Conservation (phyloP, 306 rosid species). For the Ormosia semicastrata region DNA sequence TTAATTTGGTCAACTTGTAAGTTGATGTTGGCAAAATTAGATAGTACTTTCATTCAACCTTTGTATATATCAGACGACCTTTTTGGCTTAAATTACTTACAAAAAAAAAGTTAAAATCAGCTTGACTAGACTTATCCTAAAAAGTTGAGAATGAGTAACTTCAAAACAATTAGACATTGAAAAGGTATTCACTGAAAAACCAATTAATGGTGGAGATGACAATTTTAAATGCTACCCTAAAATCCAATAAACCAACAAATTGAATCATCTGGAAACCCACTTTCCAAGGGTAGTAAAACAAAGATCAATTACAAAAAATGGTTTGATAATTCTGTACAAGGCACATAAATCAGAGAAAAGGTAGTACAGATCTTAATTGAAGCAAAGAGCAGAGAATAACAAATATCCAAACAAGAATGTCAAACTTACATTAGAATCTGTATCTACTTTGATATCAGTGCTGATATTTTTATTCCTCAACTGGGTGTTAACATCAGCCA, state of each 20-base stretch:
- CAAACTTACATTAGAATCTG: constrained; percentile 72
- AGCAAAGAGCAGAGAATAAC: background rate
- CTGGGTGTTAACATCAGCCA: constrained; percentile 87
- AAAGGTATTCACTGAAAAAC: background rate
- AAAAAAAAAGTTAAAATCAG: background rate
- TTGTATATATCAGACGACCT: background rate
- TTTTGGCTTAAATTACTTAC: background rate
- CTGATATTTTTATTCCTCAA: constrained; percentile 78
- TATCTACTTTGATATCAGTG: constrained; percentile 90
- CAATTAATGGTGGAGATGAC: background rate
- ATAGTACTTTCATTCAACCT: background rate
- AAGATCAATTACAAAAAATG: background rate
- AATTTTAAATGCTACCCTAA: background rate
- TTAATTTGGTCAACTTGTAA: background rate
- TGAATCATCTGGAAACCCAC: background rate
- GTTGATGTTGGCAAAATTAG: background rate
- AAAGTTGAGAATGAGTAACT: background rate
- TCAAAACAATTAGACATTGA: background rate
- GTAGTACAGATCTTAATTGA: background rate
- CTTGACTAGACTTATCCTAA: background rate
- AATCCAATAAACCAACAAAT: background rate
- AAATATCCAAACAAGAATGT: background rate
- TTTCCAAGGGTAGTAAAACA: background rate
- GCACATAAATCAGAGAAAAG: background rate
- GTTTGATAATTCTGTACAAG: background rate